Percentiles rank a stretch among this genome's conserved stretches.
Evolutionary conservation across 177 flowering plant species (phyloP).

Genomic region (Tripterygium wilfordii): DNA sequence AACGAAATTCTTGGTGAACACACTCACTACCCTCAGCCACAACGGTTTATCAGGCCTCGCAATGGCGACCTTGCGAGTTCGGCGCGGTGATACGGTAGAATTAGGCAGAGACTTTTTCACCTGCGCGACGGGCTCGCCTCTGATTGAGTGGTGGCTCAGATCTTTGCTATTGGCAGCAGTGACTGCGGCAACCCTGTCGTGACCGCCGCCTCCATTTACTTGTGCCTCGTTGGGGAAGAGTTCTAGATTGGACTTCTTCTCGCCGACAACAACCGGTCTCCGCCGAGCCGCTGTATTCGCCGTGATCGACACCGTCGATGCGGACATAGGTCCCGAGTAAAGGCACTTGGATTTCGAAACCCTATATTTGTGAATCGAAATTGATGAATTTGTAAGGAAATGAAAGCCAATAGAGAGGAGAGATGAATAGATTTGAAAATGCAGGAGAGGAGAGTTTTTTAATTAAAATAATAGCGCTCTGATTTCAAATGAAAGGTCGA

Average conservation of each 20-base stretch:
- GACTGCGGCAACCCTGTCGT: no score
- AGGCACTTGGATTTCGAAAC: no score
- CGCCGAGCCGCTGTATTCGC: constrained; percentile 54
- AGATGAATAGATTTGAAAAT: no score
- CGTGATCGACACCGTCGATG: constrained; percentile 59
- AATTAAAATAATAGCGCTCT: no score
- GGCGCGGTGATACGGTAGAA: constrained; percentile 34
- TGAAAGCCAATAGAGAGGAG: no score
- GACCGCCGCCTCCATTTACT: constrained; percentile 6
- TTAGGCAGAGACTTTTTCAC: constrained; percentile 17
- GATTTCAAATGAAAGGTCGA: no score
- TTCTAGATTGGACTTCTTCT: constrained; percentile 37
- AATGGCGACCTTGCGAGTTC: constrained; percentile 18
- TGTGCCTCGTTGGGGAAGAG: constrained; percentile 15
- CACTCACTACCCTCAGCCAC: constrained; percentile 59
- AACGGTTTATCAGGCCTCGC: constrained; percentile 40
- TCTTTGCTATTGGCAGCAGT: constrained; percentile 30
- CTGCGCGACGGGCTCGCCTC: constrained; percentile 29
- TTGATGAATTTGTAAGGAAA: no score
- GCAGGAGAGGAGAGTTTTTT: no score
- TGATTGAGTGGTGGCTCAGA: constrained; percentile 43
- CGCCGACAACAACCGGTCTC: constrained; percentile 28
- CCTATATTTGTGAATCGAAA: no score
- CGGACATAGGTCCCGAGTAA: constrained; percentile 38
- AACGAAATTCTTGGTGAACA: constrained; percentile 59